Conservation (phyloP, 768 basidiomycete species). For the Tephrocybe sp. region DNA sequence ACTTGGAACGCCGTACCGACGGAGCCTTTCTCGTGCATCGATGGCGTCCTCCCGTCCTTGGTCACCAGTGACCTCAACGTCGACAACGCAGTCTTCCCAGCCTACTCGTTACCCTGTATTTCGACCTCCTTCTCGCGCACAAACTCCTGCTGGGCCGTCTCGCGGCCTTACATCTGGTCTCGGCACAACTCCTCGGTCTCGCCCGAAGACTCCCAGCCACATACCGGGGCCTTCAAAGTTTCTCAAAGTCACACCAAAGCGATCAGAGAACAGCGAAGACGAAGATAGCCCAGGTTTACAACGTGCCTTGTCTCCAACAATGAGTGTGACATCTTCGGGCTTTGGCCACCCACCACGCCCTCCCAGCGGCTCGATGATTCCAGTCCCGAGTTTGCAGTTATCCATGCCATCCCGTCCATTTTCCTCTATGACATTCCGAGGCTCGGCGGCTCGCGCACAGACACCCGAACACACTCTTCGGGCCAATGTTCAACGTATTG, state of each 20-base stretch:
- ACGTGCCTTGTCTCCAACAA: slow-evolving; percentile 65
- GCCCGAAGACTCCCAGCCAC: slow-evolving; percentile 77
- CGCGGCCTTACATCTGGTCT: slow-evolving; percentile 35
- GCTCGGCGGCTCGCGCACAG: slow-evolving; percentile 51
- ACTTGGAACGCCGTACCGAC: slow-evolving; percentile 49
- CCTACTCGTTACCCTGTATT: slow-evolving; percentile 39
- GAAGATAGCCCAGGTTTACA: slow-evolving; percentile 46
- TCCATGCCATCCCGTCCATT: slow-evolving; percentile 69
- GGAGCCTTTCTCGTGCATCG: slow-evolving; percentile 72
- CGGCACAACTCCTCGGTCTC: slow-evolving; percentile 52
- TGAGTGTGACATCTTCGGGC: slow-evolving; percentile 40
- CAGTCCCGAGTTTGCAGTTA: slow-evolving; percentile 71
- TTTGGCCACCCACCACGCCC: slow-evolving; percentile 63
- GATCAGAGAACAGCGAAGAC: slow-evolving; percentile 24
- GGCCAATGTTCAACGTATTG: slow-evolving; percentile 59
- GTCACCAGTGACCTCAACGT: slow-evolving; percentile 74
- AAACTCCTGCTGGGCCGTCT: slow-evolving; percentile 49
- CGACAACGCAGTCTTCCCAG: slow-evolving; percentile 60
- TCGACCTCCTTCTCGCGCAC: slow-evolving; percentile 57
- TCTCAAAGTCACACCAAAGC: slow-evolving; percentile 31
- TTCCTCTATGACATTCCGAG: slow-evolving; percentile 67
- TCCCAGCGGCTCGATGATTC: slow-evolving; percentile 83
- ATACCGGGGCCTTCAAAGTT: slow-evolving; percentile 67
- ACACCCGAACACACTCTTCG: slow-evolving; percentile 68
- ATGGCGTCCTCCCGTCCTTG: slow-evolving; percentile 80